A percentile compares a stretch with the other conserved stretches of the same genome.
These are phyloP conservation scores for Solanum dulcamara DNA, from an alignment of 257 asterid genomes.

Conservation along the genomic window DNA sequence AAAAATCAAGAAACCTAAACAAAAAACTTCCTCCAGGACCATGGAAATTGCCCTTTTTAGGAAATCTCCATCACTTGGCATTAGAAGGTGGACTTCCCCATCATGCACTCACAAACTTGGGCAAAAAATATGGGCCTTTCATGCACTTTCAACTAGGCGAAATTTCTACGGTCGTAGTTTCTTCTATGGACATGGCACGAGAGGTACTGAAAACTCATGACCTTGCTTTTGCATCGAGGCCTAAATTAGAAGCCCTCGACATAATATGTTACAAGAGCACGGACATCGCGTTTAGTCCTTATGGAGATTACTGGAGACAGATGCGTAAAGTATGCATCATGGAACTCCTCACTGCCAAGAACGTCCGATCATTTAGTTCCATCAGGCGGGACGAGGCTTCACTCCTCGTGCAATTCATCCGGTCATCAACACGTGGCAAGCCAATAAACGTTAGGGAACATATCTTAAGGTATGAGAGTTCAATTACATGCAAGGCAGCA, in stretches of 20 bases:
- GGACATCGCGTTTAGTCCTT: constrained; percentile 18
- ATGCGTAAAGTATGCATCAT: constrained; percentile 24
- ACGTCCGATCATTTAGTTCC: constrained; percentile 11
- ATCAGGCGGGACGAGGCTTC: constrained; percentile 9
- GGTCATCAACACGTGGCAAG: not conserved
- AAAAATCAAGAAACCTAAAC: not conserved
- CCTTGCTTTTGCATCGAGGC: constrained; percentile 25
- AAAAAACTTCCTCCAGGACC: not conserved
- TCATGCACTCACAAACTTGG: not conserved
- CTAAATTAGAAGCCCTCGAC: constrained; percentile 3
- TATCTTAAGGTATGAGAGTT: not conserved
- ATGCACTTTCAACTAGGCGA: constrained; percentile 26
- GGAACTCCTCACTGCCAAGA: constrained; percentile 18
- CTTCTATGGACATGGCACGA: constrained; percentile 11
- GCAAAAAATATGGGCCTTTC: constrained; percentile 24
- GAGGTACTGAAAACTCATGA: not conserved
- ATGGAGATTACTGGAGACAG: constrained; percentile 34
- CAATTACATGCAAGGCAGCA: not conserved
- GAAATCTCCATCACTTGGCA: constrained; percentile 23
- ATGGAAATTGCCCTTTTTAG: constrained; percentile 9
- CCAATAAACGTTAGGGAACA: not conserved
- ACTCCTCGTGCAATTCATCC: not conserved
- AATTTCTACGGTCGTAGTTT: constrained; percentile 17
- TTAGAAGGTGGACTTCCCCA: constrained; percentile 12
- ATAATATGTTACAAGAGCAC: constrained; percentile 11